Percentiles rank a stretch among this genome's conserved stretches.
Evolutionary conservation across 345 rosid species (phyloP).

Genomic region (Corchorus capsularis): DNA sequence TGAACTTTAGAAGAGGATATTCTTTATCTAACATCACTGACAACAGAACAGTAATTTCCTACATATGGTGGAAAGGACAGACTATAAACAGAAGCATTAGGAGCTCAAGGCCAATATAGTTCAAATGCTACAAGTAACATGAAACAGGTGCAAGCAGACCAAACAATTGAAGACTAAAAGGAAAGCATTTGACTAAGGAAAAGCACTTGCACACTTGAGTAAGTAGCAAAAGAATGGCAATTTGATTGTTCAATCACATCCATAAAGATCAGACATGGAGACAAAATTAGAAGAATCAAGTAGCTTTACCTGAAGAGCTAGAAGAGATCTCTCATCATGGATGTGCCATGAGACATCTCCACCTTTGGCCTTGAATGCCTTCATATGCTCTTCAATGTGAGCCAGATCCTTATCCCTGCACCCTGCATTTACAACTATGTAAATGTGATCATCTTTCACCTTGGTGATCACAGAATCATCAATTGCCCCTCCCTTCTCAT

Average conservation of each 20-base stretch:
- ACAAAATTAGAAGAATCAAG: not conserved
- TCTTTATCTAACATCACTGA: not conserved
- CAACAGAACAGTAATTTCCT: not conserved
- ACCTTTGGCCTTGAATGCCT: constrained; percentile 86
- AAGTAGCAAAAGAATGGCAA: not conserved
- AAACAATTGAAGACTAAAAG: constrained; percentile 2
- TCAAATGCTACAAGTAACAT: not conserved
- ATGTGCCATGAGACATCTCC: constrained; percentile 97
- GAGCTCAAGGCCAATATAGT: not conserved
- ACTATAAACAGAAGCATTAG: not conserved
- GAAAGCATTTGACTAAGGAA: not conserved
- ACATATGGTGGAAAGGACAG: not conserved
- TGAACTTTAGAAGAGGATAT: not conserved
- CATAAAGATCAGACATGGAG: not conserved
- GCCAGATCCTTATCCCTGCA: constrained; percentile 99
- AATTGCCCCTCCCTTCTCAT: constrained; percentile 94
- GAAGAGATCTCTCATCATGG: constrained; percentile 98
- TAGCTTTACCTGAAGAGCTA: constrained; percentile 82
- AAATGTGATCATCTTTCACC: constrained; percentile 76
- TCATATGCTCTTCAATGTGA: constrained; percentile 95
- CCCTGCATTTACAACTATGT: constrained; percentile 97
- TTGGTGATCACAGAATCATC: constrained; percentile 96
- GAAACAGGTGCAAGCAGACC: not conserved
- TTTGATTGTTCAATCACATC: not conserved
- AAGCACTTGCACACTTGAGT: not conserved